These are phyloP conservation scores for Russula ochroleuca DNA, from an alignment of 768 basidiomycete genomes.

Conservation along the genomic window DNA sequence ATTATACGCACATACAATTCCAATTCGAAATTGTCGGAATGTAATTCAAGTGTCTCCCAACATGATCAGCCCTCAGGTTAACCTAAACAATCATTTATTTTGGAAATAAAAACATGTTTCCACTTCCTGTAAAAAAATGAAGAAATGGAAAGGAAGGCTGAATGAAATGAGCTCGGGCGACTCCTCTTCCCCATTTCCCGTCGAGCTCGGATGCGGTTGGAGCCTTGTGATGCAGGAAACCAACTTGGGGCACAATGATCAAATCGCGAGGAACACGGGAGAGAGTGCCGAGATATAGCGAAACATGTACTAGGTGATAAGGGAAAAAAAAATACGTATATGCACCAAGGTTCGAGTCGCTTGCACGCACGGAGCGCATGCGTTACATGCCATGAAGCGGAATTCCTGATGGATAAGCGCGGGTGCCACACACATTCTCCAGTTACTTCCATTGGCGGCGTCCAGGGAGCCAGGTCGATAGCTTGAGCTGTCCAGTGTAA, in stretches of 20 bases:
- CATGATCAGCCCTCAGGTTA: neutral
- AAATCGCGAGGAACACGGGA: constrained; percentile 17
- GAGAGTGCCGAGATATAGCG: constrained; percentile 12
- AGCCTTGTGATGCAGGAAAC: neutral
- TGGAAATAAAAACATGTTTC: neutral
- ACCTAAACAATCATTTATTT: neutral
- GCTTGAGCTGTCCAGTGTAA: neutral
- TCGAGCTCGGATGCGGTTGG: constrained; percentile 10
- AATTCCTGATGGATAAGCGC: neutral
- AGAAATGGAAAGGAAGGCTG: neutral
- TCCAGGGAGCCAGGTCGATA: neutral
- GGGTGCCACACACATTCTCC: neutral
- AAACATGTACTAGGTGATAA: constrained; percentile 4
- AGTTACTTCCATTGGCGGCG: neutral
- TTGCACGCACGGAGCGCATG: neutral
- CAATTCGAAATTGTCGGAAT: constrained; percentile 5
- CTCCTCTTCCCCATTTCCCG: neutral
- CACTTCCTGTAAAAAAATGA: neutral
- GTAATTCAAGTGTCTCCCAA: neutral
- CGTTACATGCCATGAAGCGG: neutral
- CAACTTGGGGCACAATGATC: neutral
- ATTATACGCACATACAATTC: neutral
- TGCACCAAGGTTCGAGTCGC: neutral
- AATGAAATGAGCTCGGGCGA: constrained; percentile 9
- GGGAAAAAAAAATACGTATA: neutral